Conservation (phyloP, 78 protist species). For the Cyanophora paradoxa region DNA sequence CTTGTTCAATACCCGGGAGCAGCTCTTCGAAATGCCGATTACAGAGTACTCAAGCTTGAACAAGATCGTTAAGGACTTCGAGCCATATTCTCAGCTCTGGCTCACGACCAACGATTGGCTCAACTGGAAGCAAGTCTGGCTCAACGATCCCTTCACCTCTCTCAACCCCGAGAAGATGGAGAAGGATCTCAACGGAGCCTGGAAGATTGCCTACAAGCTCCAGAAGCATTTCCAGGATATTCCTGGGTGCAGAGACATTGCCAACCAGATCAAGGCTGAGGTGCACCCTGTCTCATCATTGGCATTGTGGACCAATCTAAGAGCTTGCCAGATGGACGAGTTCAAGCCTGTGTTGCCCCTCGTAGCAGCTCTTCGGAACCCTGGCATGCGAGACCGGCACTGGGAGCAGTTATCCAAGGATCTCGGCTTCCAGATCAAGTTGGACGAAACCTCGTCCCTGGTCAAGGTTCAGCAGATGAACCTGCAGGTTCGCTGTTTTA, state of each 20-base stretch:
- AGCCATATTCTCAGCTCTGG: conserved; percentile 71
- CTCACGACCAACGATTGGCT: conserved; percentile 56
- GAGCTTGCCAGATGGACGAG: conserved; percentile 43
- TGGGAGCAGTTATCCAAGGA: conserved; percentile 39
- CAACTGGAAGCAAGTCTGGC: conserved; percentile 39
- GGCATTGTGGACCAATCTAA: conserved; percentile 33
- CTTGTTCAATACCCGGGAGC: conserved; percentile 55
- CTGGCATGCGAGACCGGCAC: conserved; percentile 53
- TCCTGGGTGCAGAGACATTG: background rate
- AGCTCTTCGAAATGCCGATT: conserved; percentile 40
- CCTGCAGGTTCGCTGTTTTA: conserved; percentile 5
- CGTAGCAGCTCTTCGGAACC: conserved; percentile 42
- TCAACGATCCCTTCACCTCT: conserved; percentile 27
- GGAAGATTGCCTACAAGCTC: background rate
- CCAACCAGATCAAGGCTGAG: background rate
- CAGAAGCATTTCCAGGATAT: background rate
- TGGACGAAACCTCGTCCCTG: conserved; percentile 22
- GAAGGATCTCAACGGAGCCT: background rate
- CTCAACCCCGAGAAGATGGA: conserved; percentile 61
- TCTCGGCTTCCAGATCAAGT: conserved; percentile 25
- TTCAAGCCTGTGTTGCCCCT: conserved; percentile 47
- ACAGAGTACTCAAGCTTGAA: conserved; percentile 42
- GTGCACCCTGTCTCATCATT: conserved; percentile 20
- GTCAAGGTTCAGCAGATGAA: conserved; percentile 5
- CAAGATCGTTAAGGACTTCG: conserved; percentile 43